phyloP scores from a whole-genome alignment of 768 basidiomycete genomes.

The Amanita fuliginea region DNA sequence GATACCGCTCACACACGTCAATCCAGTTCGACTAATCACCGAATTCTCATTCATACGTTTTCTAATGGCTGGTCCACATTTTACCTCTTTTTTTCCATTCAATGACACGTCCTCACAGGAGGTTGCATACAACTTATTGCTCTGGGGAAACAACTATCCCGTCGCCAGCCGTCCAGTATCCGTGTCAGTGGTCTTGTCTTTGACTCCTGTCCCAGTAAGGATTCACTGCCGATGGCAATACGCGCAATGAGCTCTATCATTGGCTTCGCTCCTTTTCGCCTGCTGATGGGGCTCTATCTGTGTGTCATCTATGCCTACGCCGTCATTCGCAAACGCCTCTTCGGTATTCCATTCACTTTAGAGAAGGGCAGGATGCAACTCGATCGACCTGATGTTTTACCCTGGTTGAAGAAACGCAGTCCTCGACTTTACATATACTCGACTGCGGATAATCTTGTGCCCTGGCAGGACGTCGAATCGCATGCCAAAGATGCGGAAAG shows the following conservation, averaged over 20 bases:
- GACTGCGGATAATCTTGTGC: constrained; percentile 27
- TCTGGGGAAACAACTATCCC: constrained; percentile 20
- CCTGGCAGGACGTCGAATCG: constrained; percentile 21
- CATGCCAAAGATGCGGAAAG: constrained; percentile 22
- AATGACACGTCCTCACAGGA: constrained; percentile 17
- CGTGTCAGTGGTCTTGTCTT: constrained; percentile 25
- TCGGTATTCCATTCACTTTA: background rate
- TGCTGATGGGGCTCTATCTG: background rate
- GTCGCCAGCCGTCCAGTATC: constrained; percentile 3
- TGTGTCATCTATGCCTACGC: background rate
- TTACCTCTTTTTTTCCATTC: background rate
- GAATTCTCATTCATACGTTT: constrained; percentile 34
- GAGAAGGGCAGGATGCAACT: constrained; percentile 14
- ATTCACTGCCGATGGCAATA: constrained; percentile 14
- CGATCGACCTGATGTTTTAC: constrained; percentile 21
- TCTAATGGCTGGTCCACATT: constrained; percentile 28
- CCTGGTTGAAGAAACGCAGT: constrained; percentile 27
- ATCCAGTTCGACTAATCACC: constrained; percentile 11
- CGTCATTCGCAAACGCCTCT: background rate
- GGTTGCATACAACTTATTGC: constrained; percentile 26
- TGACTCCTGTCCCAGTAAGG: constrained; percentile 35
- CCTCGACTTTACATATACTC: constrained; percentile 38
- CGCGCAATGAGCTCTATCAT: constrained; percentile 9
- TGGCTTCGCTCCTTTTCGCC: background rate
- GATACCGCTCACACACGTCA: background rate